Percentiles rank a stretch among this genome's conserved stretches.
phyloP scores from a whole-genome alignment of 192 early-diverging fungal genomes.

The Haplosporangium gracile region DNA sequence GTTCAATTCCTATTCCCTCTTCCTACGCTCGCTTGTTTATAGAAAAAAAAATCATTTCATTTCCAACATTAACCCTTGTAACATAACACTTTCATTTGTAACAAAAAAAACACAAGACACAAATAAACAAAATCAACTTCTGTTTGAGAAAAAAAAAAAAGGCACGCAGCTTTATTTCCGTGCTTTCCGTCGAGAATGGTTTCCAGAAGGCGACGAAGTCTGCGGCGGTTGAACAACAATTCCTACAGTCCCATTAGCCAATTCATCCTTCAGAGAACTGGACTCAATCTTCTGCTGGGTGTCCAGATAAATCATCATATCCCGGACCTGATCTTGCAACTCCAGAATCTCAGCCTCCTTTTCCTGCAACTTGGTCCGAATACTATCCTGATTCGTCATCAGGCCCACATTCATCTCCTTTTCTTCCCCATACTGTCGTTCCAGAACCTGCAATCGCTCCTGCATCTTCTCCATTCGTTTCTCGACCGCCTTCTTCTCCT shows the following conservation, averaged over 20 bases:
- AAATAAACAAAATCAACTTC: neutral
- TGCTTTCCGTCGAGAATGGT: conserved; percentile 46
- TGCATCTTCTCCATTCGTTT: conserved; percentile 71
- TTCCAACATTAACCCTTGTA: neutral
- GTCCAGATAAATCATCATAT: conserved; percentile 91
- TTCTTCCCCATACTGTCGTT: conserved; percentile 81
- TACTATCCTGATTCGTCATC: conserved; percentile 72
- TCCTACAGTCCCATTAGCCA: conserved; percentile 49
- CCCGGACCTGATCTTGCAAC: conserved; percentile 88
- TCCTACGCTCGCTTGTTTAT: no score
- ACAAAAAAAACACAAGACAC: neutral
- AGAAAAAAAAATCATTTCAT: neutral
- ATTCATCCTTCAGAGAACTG: conserved; percentile 56
- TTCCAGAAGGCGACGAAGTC: conserved; percentile 7
- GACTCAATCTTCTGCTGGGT: conserved; percentile 75
- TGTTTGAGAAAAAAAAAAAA: neutral
- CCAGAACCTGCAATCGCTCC: conserved; percentile 64
- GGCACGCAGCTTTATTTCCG: neutral
- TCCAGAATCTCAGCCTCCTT: conserved; percentile 75
- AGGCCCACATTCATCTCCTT: conserved; percentile 68
- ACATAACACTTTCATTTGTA: neutral
- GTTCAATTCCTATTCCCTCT: no score
- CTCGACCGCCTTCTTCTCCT: conserved; percentile 65
- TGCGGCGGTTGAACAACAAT: conserved; percentile 16
- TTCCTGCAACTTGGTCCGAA: conserved; percentile 66